Percentiles rank a stretch among this genome's conserved stretches.
phyloP scores from a whole-genome alignment of 2,329 filamentous ascomycete genomes.

The Fusarium algeriense region DNA sequence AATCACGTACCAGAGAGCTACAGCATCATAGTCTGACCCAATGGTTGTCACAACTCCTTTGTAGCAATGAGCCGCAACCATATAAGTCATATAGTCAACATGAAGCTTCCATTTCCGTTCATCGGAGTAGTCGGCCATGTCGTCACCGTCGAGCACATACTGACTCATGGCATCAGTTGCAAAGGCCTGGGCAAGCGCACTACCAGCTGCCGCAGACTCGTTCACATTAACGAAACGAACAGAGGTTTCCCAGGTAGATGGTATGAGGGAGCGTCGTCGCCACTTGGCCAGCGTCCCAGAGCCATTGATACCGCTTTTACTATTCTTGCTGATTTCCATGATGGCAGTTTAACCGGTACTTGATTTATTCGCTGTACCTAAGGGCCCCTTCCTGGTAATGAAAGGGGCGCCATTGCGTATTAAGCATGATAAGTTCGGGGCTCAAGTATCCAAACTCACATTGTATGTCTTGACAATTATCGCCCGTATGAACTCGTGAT shows the following conservation, averaged over 20 bases:
- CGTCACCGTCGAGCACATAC: constrained; percentile 80
- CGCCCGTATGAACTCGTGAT: constrained; percentile 67
- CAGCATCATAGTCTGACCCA: constrained; percentile 80
- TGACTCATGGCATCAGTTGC: constrained; percentile 78
- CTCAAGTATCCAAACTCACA: constrained; percentile 49
- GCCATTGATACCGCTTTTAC: constrained; percentile 24
- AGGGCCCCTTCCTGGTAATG: constrained; percentile 31
- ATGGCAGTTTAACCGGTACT: constrained; percentile 49
- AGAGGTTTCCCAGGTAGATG: constrained; percentile 64
- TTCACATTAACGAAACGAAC: constrained; percentile 73
- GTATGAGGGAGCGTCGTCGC: constrained; percentile 61
- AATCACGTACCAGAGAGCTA: constrained; percentile 78
- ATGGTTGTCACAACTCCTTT: constrained; percentile 80
- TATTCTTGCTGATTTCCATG: constrained; percentile 58
- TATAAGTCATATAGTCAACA: constrained; percentile 80
- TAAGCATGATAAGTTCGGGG: constrained; percentile 39
- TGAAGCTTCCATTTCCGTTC: constrained; percentile 82
- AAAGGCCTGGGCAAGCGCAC: constrained; percentile 82
- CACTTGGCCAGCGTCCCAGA: constrained; percentile 47
- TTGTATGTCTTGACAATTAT: constrained; percentile 68
- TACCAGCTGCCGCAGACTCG: constrained; percentile 78
- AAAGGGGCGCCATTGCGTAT: constrained; percentile 38
- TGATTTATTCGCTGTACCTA: constrained; percentile 39
- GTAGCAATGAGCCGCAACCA: constrained; percentile 80
- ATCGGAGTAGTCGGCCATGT: constrained; percentile 71